These are phyloP conservation scores for Helicostylum pulchrum DNA, from an alignment of 192 early-diverging fungal genomes.

Conservation along the genomic window DNA sequence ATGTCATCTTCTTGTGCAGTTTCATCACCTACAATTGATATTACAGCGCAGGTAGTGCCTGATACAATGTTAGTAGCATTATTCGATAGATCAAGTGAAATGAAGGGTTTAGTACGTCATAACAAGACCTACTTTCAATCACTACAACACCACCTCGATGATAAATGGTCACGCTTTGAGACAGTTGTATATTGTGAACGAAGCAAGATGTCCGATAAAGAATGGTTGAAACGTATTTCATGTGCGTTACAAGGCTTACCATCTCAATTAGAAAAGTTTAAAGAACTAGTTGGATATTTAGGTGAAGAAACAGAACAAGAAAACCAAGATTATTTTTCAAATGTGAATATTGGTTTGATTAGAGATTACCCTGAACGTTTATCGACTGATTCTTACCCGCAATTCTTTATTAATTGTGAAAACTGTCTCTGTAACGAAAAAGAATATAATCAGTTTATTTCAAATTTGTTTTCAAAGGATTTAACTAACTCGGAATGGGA, in stretches of 20 bases:
- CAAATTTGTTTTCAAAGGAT: conserved; percentile 11
- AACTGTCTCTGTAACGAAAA: not conserved
- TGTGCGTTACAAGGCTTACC: conserved; percentile 19
- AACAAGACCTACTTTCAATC: conserved; percentile 35
- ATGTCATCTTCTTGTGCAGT: conserved; percentile 4
- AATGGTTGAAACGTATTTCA: conserved; percentile 31
- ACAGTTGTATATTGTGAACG: conserved; percentile 25
- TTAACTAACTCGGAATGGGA: conserved; percentile 31
- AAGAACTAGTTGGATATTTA: conserved; percentile 40
- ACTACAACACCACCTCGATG: conserved; percentile 18
- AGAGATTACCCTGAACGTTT: conserved; percentile 27
- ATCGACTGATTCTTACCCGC: conserved; percentile 26
- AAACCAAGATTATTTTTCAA: conserved; percentile 10
- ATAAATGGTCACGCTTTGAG: conserved; percentile 33
- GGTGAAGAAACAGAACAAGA: conserved; percentile 17
- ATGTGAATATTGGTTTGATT: conserved; percentile 29
- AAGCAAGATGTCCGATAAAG: conserved; percentile 23
- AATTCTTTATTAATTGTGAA: conserved; percentile 41
- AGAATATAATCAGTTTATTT: conserved; percentile 10
- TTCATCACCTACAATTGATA: conserved; percentile 17
- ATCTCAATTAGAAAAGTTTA: conserved; percentile 31
- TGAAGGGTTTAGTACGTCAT: conserved; percentile 29
- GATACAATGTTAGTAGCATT: conserved; percentile 36
- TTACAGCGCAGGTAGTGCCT: conserved; percentile 30
- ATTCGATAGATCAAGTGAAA: conserved; percentile 34